Percentiles rank a stretch among this genome's conserved stretches.
These are phyloP conservation scores for Cutaneotrichosporon spelunceum DNA, from an alignment of 1,284 basidiomycete genomes.

Conservation along the genomic window DNA sequence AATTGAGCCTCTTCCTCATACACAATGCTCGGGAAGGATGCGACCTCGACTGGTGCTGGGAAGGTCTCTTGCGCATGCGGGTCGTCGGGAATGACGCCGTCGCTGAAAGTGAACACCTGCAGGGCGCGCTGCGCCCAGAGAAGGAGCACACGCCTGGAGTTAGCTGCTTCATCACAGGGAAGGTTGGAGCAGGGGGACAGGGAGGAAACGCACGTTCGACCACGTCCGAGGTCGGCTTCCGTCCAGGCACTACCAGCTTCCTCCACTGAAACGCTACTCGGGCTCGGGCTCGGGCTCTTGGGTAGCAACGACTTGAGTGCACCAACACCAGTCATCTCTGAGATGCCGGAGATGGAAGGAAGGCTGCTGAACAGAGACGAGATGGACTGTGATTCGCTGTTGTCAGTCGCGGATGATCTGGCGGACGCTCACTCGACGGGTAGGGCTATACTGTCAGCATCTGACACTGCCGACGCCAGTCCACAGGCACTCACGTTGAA, in stretches of 20 bases:
- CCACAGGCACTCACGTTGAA: background rate
- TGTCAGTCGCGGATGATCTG: background rate
- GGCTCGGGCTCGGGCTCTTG: background rate
- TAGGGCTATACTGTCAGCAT: background rate
- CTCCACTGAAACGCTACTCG: background rate
- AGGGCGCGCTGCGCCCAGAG: constrained; percentile 29
- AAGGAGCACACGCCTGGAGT: constrained; percentile 32
- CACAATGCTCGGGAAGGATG: constrained; percentile 29
- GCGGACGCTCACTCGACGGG: background rate
- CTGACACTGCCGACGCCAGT: background rate
- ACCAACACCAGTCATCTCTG: constrained; percentile 19
- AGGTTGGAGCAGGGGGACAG: background rate
- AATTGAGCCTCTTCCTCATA: constrained; percentile 23
- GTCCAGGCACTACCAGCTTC: constrained; percentile 31
- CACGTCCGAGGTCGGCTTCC: constrained; percentile 34
- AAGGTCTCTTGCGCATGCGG: constrained; percentile 35
- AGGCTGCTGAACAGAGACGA: constrained; percentile 35
- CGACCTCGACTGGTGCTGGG: constrained; percentile 38
- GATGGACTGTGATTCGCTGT: constrained; percentile 22
- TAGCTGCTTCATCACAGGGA: constrained; percentile 7
- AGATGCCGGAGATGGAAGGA: constrained; percentile 26
- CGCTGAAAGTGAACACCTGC: constrained; percentile 34
- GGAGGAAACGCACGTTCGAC: constrained; percentile 17
- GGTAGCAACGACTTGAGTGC: constrained; percentile 29
- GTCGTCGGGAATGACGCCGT: constrained; percentile 32